phyloP scores from a whole-genome alignment of 495 filamentous ascomycete species.

The Penicillium flavigenum region DNA sequence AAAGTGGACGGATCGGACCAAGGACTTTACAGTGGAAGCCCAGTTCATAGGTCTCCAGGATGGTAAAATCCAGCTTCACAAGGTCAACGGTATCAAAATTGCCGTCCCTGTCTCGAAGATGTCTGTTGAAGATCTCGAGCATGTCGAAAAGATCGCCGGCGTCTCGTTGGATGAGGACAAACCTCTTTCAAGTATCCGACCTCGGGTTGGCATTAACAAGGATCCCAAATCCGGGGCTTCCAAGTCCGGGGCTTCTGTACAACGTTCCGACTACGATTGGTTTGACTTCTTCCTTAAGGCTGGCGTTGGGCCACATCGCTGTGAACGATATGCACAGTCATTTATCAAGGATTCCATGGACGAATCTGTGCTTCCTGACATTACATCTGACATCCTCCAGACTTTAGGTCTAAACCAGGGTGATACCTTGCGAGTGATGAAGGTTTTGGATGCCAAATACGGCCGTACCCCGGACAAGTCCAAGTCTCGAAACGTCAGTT shows the following conservation, averaged over 20 bases:
- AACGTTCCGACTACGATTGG: conserved; percentile 83
- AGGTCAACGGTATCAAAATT: conserved; percentile 96
- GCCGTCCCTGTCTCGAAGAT: conserved; percentile 94
- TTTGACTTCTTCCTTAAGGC: conserved; percentile 96
- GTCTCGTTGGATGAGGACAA: conserved; percentile 94
- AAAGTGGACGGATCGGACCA: conserved; percentile 91
- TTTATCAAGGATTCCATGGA: conserved; percentile 94
- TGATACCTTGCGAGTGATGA: conserved; percentile 93
- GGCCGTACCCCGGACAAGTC: conserved; percentile 59
- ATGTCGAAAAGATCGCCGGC: conserved; percentile 83
- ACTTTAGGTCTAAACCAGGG: conserved; percentile 91
- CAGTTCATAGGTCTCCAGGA: conserved; percentile 90
- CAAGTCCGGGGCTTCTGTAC: conserved; percentile 55
- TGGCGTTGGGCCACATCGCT: conserved; percentile 86
- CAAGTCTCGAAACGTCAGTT: conserved; percentile 61
- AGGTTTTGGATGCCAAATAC: conserved; percentile 79
- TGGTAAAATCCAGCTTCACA: conserved; percentile 97
- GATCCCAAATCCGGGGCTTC: conserved; percentile 38
- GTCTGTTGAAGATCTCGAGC: conserved; percentile 91
- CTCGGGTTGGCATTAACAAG: conserved; percentile 24
- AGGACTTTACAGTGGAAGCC: conserved; percentile 95
- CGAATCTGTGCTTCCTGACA: conserved; percentile 82
- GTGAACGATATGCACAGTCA: conserved; percentile 87
- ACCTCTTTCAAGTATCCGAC: conserved; percentile 75
- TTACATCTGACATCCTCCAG: conserved; percentile 75